Conservation (phyloP, 2,329 filamentous ascomycete genomes). For the Cercospora brassicicola region DNA sequence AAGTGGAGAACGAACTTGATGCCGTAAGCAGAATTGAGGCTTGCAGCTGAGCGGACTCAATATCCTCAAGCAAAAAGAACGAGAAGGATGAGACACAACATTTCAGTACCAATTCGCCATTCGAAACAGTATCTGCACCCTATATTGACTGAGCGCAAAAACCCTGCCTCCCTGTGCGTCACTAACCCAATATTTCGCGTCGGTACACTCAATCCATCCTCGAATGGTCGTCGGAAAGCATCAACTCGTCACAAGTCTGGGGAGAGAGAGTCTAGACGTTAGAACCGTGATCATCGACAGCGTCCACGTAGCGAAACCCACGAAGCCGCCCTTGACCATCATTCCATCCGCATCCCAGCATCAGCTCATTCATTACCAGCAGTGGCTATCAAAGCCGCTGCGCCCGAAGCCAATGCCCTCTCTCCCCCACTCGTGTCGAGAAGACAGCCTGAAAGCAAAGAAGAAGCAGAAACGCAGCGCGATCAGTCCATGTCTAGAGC, state of each 20-base stretch:
- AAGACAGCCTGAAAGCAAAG: constrained; percentile 12
- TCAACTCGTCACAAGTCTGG: constrained; percentile 12
- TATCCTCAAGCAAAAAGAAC: background rate
- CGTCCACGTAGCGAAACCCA: constrained; percentile 5
- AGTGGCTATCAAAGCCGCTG: constrained; percentile 3
- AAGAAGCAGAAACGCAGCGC: constrained; percentile 23
- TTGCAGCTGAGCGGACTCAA: background rate
- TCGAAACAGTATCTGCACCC: constrained; percentile 23
- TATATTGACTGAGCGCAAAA: constrained; percentile 17
- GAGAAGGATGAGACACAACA: background rate
- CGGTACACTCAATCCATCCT: constrained; percentile 1
- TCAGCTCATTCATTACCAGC: background rate
- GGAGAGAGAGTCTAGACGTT: constrained; percentile 15
- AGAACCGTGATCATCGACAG: constrained; percentile 10
- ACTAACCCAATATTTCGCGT: constrained; percentile 5
- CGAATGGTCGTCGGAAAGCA: constrained; percentile 8
- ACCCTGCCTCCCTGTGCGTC: constrained; percentile 1
- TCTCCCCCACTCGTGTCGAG: background rate
- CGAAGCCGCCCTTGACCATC: constrained; percentile 15
- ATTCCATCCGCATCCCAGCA: constrained; percentile 1
- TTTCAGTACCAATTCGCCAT: constrained; percentile 4
- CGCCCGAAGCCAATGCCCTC: constrained; percentile 5
- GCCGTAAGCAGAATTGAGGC: background rate
- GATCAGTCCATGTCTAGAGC: constrained; percentile 17
- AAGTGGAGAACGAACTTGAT: background rate